Evolutionary conservation across 2,329 filamentous ascomycete species (phyloP).

Genomic region (Phyllosticta citriasiana): DNA sequence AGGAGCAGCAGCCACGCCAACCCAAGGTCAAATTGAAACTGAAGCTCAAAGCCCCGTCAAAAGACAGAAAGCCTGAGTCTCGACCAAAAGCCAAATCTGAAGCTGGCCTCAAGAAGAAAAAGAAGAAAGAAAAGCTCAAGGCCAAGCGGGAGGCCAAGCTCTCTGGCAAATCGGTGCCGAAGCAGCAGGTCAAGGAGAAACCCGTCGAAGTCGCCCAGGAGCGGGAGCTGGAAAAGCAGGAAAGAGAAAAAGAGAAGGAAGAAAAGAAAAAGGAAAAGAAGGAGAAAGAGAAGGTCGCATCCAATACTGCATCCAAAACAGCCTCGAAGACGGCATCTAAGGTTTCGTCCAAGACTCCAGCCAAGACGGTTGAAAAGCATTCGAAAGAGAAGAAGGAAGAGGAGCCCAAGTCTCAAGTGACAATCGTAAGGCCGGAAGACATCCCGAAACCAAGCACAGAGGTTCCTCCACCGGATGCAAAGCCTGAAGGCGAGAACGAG

Average conservation of each 20-base stretch:
- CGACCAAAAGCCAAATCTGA: background rate
- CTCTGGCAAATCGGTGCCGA: constrained; percentile 8
- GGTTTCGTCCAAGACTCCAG: constrained; percentile 9
- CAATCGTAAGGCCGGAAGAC: constrained; percentile 5
- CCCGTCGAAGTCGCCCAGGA: constrained; percentile 14
- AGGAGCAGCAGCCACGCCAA: constrained; percentile 16
- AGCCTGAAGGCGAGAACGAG: constrained; percentile 6
- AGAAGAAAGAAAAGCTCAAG: constrained; percentile 11
- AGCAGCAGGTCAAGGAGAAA: background rate
- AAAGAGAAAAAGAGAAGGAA: constrained; percentile 20
- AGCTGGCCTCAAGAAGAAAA: constrained; percentile 6
- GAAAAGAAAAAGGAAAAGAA: constrained; percentile 22
- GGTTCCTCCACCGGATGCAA: constrained; percentile 10
- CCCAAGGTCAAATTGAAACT: constrained; percentile 20
- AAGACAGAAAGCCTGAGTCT: background rate
- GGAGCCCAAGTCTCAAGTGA: constrained; percentile 3
- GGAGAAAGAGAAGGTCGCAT: constrained; percentile 19
- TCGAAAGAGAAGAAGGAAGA: constrained; percentile 14
- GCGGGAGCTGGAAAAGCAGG: constrained; percentile 17
- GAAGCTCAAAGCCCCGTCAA: constrained; percentile 12
- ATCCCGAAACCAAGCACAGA: constrained; percentile 8
- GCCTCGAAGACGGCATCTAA: constrained; percentile 8
- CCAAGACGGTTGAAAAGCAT: constrained; percentile 14
- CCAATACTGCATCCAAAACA: constrained; percentile 12
- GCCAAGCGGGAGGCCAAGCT: constrained; percentile 11